Evolutionary conservation across 1,139 yeast species (phyloP).

Genomic region (Taphrina populina): DNA sequence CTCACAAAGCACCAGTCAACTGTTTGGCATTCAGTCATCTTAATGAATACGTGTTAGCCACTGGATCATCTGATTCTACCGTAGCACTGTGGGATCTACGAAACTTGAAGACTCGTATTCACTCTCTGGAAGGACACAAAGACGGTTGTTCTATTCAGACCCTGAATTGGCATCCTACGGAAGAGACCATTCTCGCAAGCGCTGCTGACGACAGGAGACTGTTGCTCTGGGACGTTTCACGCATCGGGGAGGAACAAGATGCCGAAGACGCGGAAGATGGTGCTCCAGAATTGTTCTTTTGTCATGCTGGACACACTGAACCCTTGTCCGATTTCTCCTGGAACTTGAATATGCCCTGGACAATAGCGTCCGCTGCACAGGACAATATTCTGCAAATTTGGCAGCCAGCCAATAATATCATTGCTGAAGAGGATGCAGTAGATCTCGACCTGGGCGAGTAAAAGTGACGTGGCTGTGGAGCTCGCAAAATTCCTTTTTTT

Average conservation of each 20-base stretch:
- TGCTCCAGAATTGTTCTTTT: slow-evolving; percentile 57
- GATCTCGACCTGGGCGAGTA: too few species aligned
- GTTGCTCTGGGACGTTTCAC: slow-evolving; percentile 64
- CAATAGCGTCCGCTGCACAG: slow-evolving; percentile 78
- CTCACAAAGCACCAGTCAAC: slow-evolving; percentile 58
- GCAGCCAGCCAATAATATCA: slow-evolving; percentile 44
- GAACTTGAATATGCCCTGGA: slow-evolving; percentile 61
- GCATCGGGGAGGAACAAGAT: slow-evolving; percentile 48
- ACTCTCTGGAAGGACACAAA: slow-evolving; percentile 52
- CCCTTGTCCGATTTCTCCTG: slow-evolving; percentile 85
- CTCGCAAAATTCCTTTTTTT: too few species aligned
- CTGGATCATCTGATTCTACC: slow-evolving; percentile 66
- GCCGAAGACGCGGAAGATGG: slow-evolving; percentile 47
- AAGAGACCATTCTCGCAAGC: slow-evolving; percentile 62
- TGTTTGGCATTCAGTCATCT: slow-evolving; percentile 63
- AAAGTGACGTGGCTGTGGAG: too few species aligned
- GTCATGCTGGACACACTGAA: slow-evolving; percentile 87
- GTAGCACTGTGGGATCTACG: slow-evolving; percentile 73
- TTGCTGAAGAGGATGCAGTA: slow-evolving; percentile 23
- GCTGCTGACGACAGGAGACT: slow-evolving; percentile 72
- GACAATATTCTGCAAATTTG: slow-evolving; percentile 88
- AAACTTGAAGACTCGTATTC: slow-evolving; percentile 42
- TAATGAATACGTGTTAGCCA: slow-evolving; percentile 58
- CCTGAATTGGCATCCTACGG: slow-evolving; percentile 74
- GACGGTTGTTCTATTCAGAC: slow-evolving; percentile 58